Base-by-base conservation (phyloP, 2,329 filamentous ascomycete genomes). In the Mycosphaerella arachidis region DNA sequence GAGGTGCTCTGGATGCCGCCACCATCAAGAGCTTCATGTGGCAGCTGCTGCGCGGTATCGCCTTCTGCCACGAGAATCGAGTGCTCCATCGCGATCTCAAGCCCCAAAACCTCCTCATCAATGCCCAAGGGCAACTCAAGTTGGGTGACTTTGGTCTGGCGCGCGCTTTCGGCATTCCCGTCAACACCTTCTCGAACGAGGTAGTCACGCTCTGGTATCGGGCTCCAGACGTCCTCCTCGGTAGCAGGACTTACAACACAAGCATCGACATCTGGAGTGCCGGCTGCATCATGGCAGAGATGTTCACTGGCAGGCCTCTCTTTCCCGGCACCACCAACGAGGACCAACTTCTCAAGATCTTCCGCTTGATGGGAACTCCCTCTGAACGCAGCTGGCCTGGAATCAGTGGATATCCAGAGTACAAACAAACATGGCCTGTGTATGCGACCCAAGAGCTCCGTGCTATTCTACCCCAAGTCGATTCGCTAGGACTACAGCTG, bases 21-120 rank as follows among this genome's bases (percentile, higher is more conserved):
- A 94, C 91, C 57, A 97, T 99, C 84, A 97, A 97, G 79, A 95
- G 91, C 27, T 99, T 97, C 83, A 97, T 97, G 93, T 94, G 93
- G 78, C 94, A 99, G 79, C 85, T 99, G 33, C 86, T 97, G 63
- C 88, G 91, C 71, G 94, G 94, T 57, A 97, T 97, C 71, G 92
- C 94, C 63, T 99, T 97, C 74, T 99, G 94, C 79, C 94, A 99
- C 78, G 91, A 96, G 70, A 97, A 97, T 75, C 85, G 94, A 61
- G 94, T 99, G 33, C 84, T 99, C 18, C 94, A 99, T 76, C 90
- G 94, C 61, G 93, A 97, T 68, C 81, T 97, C 30, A 97, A 97
- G 79, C 93, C 93, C 0, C 93, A 97, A 78, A 97, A 97, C 72
- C 84, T 97, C 27, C 86, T 97, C 64, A 97, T 97, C 77, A 97